phyloP scores from a whole-genome alignment of 2,329 filamentous ascomycete genomes.

The Claviceps spartinae region DNA sequence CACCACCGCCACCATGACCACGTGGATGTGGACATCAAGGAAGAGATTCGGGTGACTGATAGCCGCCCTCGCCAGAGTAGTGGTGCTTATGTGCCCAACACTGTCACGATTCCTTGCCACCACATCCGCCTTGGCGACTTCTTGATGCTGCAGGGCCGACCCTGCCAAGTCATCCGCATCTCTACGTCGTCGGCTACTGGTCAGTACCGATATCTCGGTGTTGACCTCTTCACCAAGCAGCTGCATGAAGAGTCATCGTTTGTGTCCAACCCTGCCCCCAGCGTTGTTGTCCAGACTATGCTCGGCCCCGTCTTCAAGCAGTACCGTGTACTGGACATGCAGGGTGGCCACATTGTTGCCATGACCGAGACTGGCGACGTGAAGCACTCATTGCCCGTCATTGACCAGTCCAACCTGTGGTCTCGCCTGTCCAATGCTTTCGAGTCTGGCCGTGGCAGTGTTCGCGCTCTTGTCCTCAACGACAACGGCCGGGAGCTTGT shows the following conservation, averaged over 20 bases:
- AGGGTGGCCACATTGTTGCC: constrained; percentile 74
- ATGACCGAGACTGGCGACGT: constrained; percentile 99
- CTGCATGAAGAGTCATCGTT: constrained; percentile 97
- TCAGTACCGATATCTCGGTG: constrained; percentile 99
- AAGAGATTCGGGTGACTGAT: constrained; percentile 12
- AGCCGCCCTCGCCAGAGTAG: constrained; percentile 16
- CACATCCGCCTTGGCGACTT: constrained; percentile 99
- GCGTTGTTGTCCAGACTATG: constrained; percentile 98
- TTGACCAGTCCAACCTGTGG: constrained; percentile 89
- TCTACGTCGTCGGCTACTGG: constrained; percentile 94
- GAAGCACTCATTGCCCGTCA: constrained; percentile 86
- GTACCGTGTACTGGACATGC: constrained; percentile 97
- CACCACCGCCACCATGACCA: constrained; percentile 31
- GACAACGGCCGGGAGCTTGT: constrained; percentile 88
- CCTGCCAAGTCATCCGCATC: constrained; percentile 99
- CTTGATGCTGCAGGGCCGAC: constrained; percentile 95
- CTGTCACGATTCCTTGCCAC: constrained; percentile 97
- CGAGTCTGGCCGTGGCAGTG: constrained; percentile 80
- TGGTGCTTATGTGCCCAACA: constrained; percentile 48
- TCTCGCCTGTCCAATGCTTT: constrained; percentile 70
- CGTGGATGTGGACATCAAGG: constrained; percentile 32
- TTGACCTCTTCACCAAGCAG: constrained; percentile 99
- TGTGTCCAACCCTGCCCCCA: constrained; percentile 91
- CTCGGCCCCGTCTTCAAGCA: constrained; percentile 99
- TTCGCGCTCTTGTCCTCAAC: constrained; percentile 90